Evolutionary conservation across 1,139 yeast genomes (phyloP).

Genomic region (Pichiaceae sp.): DNA sequence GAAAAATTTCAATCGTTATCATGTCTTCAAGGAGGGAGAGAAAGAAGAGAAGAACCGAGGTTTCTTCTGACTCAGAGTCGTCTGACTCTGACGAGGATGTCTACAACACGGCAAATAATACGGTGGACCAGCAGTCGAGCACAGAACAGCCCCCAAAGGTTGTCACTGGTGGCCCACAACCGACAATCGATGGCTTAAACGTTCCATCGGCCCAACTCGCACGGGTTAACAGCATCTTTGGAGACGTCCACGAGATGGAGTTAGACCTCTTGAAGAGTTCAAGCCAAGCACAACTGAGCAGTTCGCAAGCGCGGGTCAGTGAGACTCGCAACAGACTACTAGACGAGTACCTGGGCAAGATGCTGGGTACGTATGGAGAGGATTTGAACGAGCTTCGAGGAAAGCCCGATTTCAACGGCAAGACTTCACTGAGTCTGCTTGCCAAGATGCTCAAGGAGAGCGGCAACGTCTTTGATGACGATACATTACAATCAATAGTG

Average conservation of each 20-base stretch:
- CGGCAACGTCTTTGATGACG: conserved; percentile 57
- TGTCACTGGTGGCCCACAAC: background rate
- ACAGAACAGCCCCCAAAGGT: background rate
- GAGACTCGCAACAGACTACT: conserved; percentile 35
- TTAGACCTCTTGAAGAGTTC: background rate
- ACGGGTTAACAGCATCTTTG: conserved; percentile 3
- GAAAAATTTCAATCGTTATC: background rate
- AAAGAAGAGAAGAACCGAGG: conserved; percentile 75
- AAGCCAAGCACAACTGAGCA: conserved; percentile 2
- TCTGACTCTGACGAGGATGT: conserved; percentile 1
- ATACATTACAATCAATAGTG: conserved; percentile 28
- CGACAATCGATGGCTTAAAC: conserved; percentile 10
- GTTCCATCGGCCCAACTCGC: conserved; percentile 3
- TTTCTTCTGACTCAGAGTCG: conserved; percentile 19
- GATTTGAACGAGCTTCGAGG: conserved; percentile 30
- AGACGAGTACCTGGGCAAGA: conserved; percentile 43
- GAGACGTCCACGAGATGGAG: conserved; percentile 12
- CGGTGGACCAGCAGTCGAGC: background rate
- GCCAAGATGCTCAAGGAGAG: conserved; percentile 65
- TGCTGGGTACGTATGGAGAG: conserved; percentile 53
- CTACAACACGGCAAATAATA: background rate
- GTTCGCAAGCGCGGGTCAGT: conserved; percentile 16
- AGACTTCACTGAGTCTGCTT: conserved; percentile 48
- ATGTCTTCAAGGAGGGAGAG: conserved; percentile 34
- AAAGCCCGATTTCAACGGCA: conserved; percentile 55